Evolutionary conservation across 1,139 yeast genomes (phyloP), one percentile per base, ranked within the genome.

Genomic region (Candida gigantensis): DNA sequence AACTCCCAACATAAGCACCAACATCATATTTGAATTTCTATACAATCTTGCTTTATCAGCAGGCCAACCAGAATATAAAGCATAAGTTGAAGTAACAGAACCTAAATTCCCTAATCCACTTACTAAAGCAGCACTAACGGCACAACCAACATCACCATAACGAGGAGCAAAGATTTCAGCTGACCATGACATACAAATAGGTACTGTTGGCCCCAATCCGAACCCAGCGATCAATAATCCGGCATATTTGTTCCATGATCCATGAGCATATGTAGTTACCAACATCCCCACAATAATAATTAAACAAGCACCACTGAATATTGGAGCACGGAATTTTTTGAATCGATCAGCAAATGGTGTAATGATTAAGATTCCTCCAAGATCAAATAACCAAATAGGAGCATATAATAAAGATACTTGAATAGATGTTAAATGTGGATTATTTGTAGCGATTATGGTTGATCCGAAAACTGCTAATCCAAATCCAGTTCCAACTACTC

Each of bases 201-300:
- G 96, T 16, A 86, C 95, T 0, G 96, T 87, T 14, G 96, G 94
- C 9, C 96, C 96, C 30, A 87, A 71, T 0, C 96, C 96, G 52
- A 81, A 85, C 0, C 96, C 96, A 14, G 86, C 79, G 52, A 87
- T 81, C 39, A 87, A 68, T 40, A 87, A 68, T 0, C 96, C 96
- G 3, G 79, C 95, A 55, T 86, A 87, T 48, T 79, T 75, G 41
- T 77, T 72, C 96, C 96, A 87, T 19, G 78, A 61, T 2, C 81
- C 84, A 10, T 68, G 67, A 1, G 95, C 94, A 57, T 68, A 87
- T 0, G 95, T 85, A 23, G 87, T 80, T 7, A 85, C 88, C 36
- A 84, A 62, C 60, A 87, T 62, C 2, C 96, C 96, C 24, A 73
- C 67, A 28, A 87, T 86, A 51, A 87, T 84, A 31, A 87, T 76